phyloP scores from a whole-genome alignment of 371 early-diverging fungal genomes.

The Gilbertella persicaria region DNA sequence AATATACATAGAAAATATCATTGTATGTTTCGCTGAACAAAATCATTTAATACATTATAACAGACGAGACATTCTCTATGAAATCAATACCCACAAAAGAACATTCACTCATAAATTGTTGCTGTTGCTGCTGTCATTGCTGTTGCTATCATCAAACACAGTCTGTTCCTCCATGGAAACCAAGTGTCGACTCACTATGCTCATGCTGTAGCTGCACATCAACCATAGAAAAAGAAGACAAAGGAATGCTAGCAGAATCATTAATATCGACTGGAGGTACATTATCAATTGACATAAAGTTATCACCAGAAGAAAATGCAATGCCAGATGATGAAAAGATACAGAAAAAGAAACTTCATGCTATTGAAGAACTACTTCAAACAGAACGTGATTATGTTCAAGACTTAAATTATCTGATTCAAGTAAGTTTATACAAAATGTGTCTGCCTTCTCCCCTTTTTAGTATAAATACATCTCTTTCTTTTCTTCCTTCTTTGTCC shows the following conservation, averaged over 20 bases:
- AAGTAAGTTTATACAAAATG: slow-evolving; percentile 25
- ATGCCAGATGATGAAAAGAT: slow-evolving; percentile 1
- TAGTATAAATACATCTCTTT: not conserved
- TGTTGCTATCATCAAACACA: slow-evolving; percentile 5
- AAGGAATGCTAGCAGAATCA: not conserved
- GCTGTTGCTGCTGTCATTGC: slow-evolving; percentile 17
- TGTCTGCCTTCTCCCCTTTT: not conserved
- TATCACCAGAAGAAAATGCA: not conserved
- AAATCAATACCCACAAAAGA: not conserved
- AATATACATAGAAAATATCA: too few relatives aligned
- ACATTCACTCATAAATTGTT: slow-evolving; percentile 1
- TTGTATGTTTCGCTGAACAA: too few relatives aligned
- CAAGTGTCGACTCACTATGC: slow-evolving; percentile 14
- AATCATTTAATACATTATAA: not conserved
- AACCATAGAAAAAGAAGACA: slow-evolving; percentile 3
- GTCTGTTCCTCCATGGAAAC: not conserved
- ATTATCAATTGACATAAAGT: slow-evolving; percentile 15
- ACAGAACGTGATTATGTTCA: slow-evolving; percentile 50
- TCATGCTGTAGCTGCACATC: slow-evolving; percentile 26
- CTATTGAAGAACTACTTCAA: slow-evolving; percentile 43
- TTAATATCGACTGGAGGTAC: slow-evolving; percentile 16
- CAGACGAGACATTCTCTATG: not conserved
- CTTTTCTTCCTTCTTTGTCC: not conserved
- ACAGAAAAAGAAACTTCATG: slow-evolving; percentile 33
- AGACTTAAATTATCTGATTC: slow-evolving; percentile 37